phyloP scores from a whole-genome alignment of 148 eudicot genomes.

The Euryodendron excelsum region DNA sequence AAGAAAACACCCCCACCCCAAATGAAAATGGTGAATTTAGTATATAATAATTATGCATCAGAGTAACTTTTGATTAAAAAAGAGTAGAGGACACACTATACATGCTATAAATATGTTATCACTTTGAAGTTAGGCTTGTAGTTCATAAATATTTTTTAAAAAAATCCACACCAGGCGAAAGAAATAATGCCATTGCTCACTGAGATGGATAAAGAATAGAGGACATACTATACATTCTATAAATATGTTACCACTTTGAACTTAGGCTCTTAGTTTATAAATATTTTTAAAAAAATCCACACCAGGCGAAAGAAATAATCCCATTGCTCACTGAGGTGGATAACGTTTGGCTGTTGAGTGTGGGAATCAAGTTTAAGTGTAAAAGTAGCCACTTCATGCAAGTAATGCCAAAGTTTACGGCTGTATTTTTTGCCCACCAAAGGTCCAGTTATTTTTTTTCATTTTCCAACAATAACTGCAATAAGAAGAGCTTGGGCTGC shows the following conservation, averaged over 20 bases:
- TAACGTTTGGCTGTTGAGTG: too few species aligned
- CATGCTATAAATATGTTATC: not conserved
- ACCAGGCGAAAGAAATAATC: too few species aligned
- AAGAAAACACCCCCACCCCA: conserved; percentile 9
- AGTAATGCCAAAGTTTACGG: not conserved
- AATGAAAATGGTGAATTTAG: not conserved
- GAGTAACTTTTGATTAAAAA: not conserved
- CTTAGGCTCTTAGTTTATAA: too few species aligned
- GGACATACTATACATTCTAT: too few species aligned
- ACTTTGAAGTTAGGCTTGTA: not conserved
- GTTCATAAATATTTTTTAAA: not conserved
- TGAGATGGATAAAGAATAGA: not conserved
- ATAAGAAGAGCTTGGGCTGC: too few species aligned
- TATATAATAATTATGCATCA: not conserved
- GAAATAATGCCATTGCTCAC: not conserved
- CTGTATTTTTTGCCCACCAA: not conserved
- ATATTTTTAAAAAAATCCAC: too few species aligned
- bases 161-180: not conserved
- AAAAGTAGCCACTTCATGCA: conserved; percentile 1
- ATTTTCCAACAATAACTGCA: not conserved
- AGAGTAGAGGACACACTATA: not conserved
- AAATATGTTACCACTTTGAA: too few species aligned
- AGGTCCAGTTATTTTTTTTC: conserved; percentile 1
- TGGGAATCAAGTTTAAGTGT: too few species aligned
- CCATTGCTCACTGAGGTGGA: too few species aligned